phyloP scores from a whole-genome alignment of 1,284 basidiomycete species.

The Entoloma clypeatum region DNA sequence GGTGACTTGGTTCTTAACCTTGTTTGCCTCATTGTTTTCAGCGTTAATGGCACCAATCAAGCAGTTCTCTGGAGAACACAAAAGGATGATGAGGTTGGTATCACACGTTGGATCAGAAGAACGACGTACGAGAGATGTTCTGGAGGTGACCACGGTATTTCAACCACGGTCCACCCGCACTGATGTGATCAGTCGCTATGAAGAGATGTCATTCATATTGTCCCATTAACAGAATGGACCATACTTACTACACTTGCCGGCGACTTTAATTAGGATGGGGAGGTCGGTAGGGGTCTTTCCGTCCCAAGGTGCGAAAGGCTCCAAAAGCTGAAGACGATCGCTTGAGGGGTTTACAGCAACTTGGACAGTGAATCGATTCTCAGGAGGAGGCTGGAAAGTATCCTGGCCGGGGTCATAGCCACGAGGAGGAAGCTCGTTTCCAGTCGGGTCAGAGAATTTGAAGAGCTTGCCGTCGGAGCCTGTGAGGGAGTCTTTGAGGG shows the following conservation, averaged over 20 bases:
- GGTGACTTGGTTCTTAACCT: constrained; percentile 87
- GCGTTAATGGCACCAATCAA: constrained; percentile 96
- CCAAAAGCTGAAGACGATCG: constrained; percentile 92
- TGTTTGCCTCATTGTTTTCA: constrained; percentile 96
- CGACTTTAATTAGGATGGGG: constrained; percentile 95
- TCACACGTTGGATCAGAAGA: background rate
- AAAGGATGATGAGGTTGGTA: constrained; percentile 4
- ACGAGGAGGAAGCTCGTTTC: constrained; percentile 88
- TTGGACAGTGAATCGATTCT: constrained; percentile 77
- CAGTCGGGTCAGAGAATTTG: constrained; percentile 91
- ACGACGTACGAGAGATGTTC: constrained; percentile 87
- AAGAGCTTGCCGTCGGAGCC: constrained; percentile 95
- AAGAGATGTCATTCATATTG: constrained; percentile 1
- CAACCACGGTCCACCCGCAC: constrained; percentile 97
- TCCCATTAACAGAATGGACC: constrained; percentile 2
- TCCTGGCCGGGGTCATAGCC: constrained; percentile 97
- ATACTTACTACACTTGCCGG: constrained; percentile 93
- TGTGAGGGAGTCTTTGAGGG: constrained; percentile 85
- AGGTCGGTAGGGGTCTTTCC: constrained; percentile 89
- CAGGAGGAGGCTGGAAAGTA: constrained; percentile 95
- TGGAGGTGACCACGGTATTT: constrained; percentile 99
- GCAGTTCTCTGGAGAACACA: constrained; percentile 72
- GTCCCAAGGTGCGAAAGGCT: constrained; percentile 91
- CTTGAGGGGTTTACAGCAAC: constrained; percentile 88
- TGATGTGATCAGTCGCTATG: constrained; percentile 81